A percentile compares a stretch with the other conserved stretches of the same genome.
Evolutionary conservation across 2,329 filamentous ascomycete genomes (phyloP).

Genomic region (Colletotrichum acutatum): DNA sequence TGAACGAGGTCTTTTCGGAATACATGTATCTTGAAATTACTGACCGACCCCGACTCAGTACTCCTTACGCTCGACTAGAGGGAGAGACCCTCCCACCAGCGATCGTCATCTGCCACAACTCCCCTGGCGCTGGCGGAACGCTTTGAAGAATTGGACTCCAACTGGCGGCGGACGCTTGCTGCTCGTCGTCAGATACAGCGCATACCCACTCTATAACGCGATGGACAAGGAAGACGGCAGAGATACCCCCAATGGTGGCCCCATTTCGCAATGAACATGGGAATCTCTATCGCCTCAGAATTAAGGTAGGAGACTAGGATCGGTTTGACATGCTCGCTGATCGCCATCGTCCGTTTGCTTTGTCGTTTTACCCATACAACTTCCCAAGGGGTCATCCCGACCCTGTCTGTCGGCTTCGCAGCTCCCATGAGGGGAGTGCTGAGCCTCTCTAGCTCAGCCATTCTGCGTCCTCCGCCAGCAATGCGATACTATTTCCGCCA

Average conservation of each 20-base stretch:
- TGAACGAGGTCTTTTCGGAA: not conserved
- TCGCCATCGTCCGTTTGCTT: conserved; percentile 19
- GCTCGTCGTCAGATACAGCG: conserved; percentile 7
- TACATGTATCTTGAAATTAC: not conserved
- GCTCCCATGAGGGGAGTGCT: not conserved
- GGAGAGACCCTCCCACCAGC: not conserved
- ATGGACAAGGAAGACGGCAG: not conserved
- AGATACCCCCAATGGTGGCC: not conserved
- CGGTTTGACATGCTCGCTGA: conserved; percentile 12
- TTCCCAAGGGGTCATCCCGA: conserved; percentile 11
- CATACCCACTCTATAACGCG: not conserved
- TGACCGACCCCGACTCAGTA: not conserved
- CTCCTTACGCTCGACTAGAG: not conserved
- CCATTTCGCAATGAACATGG: not conserved
- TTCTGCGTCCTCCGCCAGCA: not conserved
- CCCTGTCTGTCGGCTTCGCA: not conserved
- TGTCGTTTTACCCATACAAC: conserved; percentile 20
- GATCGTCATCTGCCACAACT: not conserved
- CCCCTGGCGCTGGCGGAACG: not conserved
- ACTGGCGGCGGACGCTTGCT: not conserved
- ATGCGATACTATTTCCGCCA: not conserved
- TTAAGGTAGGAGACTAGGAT: conserved; percentile 32
- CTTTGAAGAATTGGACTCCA: not conserved
- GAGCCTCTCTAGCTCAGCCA: not conserved
- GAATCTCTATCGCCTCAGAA: conserved; percentile 5